Evolutionary conservation across 768 basidiomycete species (phyloP).

Genomic region (Sporobolomyces phaffii): DNA sequence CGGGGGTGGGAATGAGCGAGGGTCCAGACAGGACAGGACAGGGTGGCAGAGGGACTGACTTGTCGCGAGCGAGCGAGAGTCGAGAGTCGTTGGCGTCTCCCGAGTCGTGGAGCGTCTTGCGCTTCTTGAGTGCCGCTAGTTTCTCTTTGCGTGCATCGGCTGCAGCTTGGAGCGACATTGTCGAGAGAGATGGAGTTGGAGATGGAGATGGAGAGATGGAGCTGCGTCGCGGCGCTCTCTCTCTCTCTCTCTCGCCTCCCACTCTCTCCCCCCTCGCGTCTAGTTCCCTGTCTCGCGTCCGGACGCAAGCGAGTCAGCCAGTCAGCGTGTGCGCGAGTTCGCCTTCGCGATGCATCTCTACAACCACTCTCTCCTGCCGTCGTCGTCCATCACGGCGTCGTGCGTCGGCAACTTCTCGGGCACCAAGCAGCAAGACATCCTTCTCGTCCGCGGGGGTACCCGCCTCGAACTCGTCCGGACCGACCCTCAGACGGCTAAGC

Average conservation of each 20-base stretch:
- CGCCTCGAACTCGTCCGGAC: conserved; percentile 83
- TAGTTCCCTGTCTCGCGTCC: too few species aligned
- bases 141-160: conserved; percentile 77
- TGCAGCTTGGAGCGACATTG: conserved; percentile 65
- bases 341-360: conserved; percentile 72
- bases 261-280: background rate
- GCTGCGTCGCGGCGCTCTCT: background rate
- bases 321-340: background rate
- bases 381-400: conserved; percentile 72
- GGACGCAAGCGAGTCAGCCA: too few species aligned
- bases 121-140: conserved; percentile 65
- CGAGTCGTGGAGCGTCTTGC: conserved; percentile 56
- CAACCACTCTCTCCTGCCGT: conserved; percentile 88
- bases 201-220: background rate
- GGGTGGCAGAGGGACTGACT: too few species aligned
- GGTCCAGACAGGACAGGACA: too few species aligned
- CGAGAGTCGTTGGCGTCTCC: conserved; percentile 39
- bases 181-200: background rate
- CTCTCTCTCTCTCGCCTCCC: background rate
- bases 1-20: too few species aligned
- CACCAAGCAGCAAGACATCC: conserved; percentile 76
- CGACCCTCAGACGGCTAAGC: conserved; percentile 82
- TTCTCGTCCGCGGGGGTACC: conserved; percentile 75
- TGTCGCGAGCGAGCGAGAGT: too few species aligned
- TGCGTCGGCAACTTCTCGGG: conserved; percentile 95